Evolutionary conservation across 306 rosid species (phyloP).

Genomic region (Lagenaria siceraria): DNA sequence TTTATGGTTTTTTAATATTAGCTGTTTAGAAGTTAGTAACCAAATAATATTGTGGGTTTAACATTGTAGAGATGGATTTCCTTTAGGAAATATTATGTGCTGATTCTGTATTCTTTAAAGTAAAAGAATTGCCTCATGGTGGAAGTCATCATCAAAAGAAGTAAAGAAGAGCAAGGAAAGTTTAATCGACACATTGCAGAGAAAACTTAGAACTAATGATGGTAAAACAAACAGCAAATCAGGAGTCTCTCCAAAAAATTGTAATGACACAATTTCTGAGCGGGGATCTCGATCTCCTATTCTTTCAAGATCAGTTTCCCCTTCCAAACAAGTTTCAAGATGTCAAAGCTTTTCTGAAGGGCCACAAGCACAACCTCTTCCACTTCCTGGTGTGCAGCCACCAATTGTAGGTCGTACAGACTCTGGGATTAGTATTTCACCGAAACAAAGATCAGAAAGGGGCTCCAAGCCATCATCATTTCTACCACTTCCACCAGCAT

Average conservation of each 20-base stretch:
- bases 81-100: background rate
- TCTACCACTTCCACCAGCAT: conserved; percentile 75
- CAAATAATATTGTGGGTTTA: background rate
- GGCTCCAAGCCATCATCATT: conserved; percentile 45
- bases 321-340: conserved; percentile 74
- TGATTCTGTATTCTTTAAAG: background rate
- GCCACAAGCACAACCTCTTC: conserved; percentile 55
- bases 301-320: conserved; percentile 73
- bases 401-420: conserved; percentile 62
- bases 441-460: conserved; percentile 45
- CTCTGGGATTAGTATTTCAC: conserved; percentile 62
- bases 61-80: background rate
- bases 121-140: conserved; percentile 65
- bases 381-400: conserved; percentile 70
- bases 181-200: conserved; percentile 59
- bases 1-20: background rate
- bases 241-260: conserved; percentile 32
- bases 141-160: conserved; percentile 72
- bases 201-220: conserved; percentile 61
- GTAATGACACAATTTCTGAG: conserved; percentile 75
- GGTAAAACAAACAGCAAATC: conserved; percentile 42
- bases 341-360: conserved; percentile 94
- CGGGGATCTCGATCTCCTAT: conserved; percentile 58
- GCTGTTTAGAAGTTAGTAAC: background rate
- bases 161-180: conserved; percentile 77